Base-by-base conservation (phyloP, 768 basidiomycete species). In the Amanita inopinata region DNA sequence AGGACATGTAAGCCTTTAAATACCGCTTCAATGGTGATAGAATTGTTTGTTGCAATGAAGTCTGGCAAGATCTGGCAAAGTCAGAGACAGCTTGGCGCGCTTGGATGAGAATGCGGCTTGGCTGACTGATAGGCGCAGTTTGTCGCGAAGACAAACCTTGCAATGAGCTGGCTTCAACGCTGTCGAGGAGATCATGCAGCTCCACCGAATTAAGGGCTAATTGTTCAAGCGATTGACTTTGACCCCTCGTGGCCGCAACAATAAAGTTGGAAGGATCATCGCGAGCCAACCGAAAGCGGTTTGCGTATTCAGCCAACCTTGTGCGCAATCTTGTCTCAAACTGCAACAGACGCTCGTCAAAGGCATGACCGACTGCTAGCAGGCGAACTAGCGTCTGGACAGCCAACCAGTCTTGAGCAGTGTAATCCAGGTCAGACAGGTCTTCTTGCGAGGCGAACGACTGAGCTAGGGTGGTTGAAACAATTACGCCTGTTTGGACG, bases 341-440 rank as follows among this genome's bases (percentile, higher is more conserved):
- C 24, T 59, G 54, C 3, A 56, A 51, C 19, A 92, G 61, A 17
- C 82, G 78, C 30, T 88, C 85, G 27, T 70, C 72, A 12, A 93
- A 71, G 1, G 74, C 71, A 3, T 83, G 76, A 19, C 82, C 83
- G 24, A 86, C 78, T n/a, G 85, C 79, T 30, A 97, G 73, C 28
- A 93, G 70, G 55, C 90, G 88, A 10, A 97, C 61, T 2, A 78
- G 79, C 8, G 77, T 61, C 59, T 96, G 93, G 45, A 97, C 90
- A 20, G 78, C 70, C 2, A 78, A 72, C 89, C 91, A 96, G 59
- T 98, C 93, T 44, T 89, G 79, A 3, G 80, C 65, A 2, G 85
- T 81, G 54, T 96, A 97, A 61, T 98, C 88, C 47, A 88, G 61
- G 54, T 83, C 83, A 0, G 78, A 76, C 25, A 92, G 66, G 38